phyloP scores from a whole-genome alignment of 108 stramenopile genomes.

The Hondaea fermentalgiana region DNA sequence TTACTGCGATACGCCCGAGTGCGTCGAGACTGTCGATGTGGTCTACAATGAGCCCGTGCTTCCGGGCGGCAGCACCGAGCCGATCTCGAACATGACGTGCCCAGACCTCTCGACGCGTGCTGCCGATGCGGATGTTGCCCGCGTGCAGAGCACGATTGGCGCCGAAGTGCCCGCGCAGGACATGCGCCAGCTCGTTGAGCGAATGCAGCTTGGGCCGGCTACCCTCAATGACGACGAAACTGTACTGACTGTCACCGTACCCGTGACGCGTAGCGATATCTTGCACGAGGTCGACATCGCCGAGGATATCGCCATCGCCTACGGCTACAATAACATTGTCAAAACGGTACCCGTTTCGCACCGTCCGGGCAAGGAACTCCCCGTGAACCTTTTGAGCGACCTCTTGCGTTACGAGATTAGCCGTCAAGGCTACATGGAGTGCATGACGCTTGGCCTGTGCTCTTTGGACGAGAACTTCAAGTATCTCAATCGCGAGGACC shows the following conservation, averaged over 20 bases:
- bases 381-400: slow-evolving; percentile 79
- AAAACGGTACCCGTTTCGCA: slow-evolving; percentile 67
- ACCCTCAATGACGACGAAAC: slow-evolving; percentile 47
- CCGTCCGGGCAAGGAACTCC: slow-evolving; percentile 73
- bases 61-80: not conserved
- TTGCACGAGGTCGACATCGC: slow-evolving; percentile 93
- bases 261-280: slow-evolving; percentile 91
- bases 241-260: slow-evolving; percentile 80
- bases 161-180: slow-evolving; percentile 61
- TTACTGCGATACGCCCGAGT: slow-evolving; percentile 78
- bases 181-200: slow-evolving; percentile 76
- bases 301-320: slow-evolving; percentile 97
- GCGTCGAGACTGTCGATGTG: slow-evolving; percentile 82
- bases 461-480: slow-evolving; percentile 84
- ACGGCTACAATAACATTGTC: slow-evolving; percentile 95
- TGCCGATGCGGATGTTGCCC: slow-evolving; percentile 56
- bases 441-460: slow-evolving; percentile 80
- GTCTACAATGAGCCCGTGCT: slow-evolving; percentile 59
- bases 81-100: not conserved
- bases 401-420: slow-evolving; percentile 89
- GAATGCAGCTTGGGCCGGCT: slow-evolving; percentile 91
- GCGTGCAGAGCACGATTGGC: slow-evolving; percentile 79
- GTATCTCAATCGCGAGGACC: slow-evolving; percentile 58
- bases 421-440: slow-evolving; percentile 81
- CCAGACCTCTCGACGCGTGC: not conserved